These are phyloP conservation scores for Oidiodendron maius DNA, from an alignment of 495 filamentous ascomycete species.

Conservation along the genomic window DNA sequence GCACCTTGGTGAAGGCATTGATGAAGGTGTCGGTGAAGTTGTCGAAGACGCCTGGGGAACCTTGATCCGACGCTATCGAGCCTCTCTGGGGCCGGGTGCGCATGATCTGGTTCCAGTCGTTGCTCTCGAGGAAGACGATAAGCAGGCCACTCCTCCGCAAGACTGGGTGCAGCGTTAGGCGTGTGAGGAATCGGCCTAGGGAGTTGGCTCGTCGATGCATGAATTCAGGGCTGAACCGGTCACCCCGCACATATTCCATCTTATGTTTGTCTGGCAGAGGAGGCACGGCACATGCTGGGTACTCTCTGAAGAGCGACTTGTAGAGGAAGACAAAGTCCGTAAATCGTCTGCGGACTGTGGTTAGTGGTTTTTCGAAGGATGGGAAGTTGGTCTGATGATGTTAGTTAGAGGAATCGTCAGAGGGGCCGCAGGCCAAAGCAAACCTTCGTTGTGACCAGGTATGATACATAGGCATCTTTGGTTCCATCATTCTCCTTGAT, in stretches of 20 bases:
- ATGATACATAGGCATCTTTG: constrained; percentile 94
- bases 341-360: constrained; percentile 79
- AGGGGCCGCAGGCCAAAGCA: constrained; percentile 21
- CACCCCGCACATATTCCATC: constrained; percentile 95
- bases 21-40: constrained; percentile 93
- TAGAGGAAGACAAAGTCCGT: constrained; percentile 97
- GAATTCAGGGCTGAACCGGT: constrained; percentile 91
- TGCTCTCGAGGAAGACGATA: constrained; percentile 82
- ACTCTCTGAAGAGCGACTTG: constrained; percentile 81
- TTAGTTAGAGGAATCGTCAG: constrained; percentile 1
- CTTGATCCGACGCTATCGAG: constrained; percentile 46
- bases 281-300: constrained; percentile 85
- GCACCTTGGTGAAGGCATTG: constrained; percentile 93
- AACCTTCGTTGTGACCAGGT: constrained; percentile 87
- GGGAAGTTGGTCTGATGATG: constrained; percentile 76
- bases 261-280: constrained; percentile 97
- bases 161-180: constrained; percentile 80
- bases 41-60: constrained; percentile 72
- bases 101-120: constrained; percentile 97
- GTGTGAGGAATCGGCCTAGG: constrained; percentile 84
- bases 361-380: constrained; percentile 75
- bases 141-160: constrained; percentile 79
- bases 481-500: constrained; percentile 95
- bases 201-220: constrained; percentile 86
- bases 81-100: constrained; percentile 60